Percentiles rank a stretch among this genome's conserved stretches.
Conservation (phyloP, 2,329 filamentous ascomycete species). For the Alternaria sp. region DNA sequence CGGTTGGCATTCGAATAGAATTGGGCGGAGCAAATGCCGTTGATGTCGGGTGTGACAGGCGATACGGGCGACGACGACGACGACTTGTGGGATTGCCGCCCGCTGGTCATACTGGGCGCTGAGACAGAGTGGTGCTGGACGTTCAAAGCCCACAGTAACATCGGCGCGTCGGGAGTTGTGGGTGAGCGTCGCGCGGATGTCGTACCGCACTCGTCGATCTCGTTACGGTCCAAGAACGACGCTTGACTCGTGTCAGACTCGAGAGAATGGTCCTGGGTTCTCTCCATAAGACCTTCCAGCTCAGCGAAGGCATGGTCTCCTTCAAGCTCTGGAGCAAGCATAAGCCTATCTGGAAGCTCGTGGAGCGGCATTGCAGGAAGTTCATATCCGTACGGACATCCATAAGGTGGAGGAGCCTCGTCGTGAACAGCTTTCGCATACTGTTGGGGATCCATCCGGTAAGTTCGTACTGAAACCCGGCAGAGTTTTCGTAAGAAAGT, state of each 20-base stretch:
- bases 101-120: background rate
- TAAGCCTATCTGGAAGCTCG: background rate
- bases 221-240: background rate
- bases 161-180: background rate
- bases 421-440: background rate
- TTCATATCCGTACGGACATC: background rate
- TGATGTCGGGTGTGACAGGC: background rate
- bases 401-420: background rate
- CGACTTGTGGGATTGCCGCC: background rate
- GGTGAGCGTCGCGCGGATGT: background rate
- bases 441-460: background rate
- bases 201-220: background rate
- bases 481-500: background rate
- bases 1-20: background rate
- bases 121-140: background rate
- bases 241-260: background rate
- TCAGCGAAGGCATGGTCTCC: background rate
- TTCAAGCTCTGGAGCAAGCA: background rate
- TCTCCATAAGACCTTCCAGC: background rate
- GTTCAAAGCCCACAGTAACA: background rate
- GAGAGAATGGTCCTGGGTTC: background rate
- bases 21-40: background rate
- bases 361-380: background rate
- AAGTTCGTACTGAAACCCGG: background rate
- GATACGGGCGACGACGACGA: slow-evolving; percentile 1